Percentiles rank a stretch among this genome's conserved stretches.
Conservation (phyloP, 495 filamentous ascomycete genomes). For the Aspergillus bertholletiae region DNA sequence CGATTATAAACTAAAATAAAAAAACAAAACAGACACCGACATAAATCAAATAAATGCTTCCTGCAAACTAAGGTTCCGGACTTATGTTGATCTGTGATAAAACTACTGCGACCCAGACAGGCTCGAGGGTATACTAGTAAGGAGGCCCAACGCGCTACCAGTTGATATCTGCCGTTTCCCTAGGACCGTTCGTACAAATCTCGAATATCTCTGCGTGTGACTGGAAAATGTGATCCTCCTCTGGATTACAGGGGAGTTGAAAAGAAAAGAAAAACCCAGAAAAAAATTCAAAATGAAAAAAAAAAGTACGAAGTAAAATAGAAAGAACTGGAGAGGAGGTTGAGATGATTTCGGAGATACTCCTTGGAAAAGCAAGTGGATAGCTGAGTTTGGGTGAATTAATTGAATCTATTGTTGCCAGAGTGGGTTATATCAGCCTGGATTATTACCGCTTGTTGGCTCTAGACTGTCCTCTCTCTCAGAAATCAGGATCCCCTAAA, state of each 20-base stretch:
- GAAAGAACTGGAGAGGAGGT: not conserved
- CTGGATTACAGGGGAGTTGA: not conserved
- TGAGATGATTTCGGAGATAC: not conserved
- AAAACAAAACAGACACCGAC: too few species aligned
- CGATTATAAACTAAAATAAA: too few species aligned
- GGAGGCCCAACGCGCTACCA: not conserved
- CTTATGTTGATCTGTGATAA: not conserved
- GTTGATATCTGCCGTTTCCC: not conserved
- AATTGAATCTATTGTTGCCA: not conserved
- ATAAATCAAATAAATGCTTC: too few species aligned
- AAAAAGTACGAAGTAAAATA: not conserved
- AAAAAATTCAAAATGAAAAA: not conserved
- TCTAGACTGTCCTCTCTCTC: too few species aligned
- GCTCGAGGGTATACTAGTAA: not conserved
- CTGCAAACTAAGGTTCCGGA: constrained; percentile 4
- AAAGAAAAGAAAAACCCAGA: not conserved
- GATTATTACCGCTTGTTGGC: not conserved
- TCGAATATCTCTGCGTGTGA: constrained; percentile 5
- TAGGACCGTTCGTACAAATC: constrained; percentile 1
- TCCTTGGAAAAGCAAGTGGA: not conserved
- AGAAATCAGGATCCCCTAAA: too few species aligned
- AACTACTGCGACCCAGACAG: not conserved
- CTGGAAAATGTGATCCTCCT: constrained; percentile 6
- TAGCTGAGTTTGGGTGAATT: too few species aligned
- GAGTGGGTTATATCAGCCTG: not conserved